These are phyloP conservation scores for Melampsora occidentalis DNA, from an alignment of 1,284 basidiomycete species.

Conservation along the genomic window DNA sequence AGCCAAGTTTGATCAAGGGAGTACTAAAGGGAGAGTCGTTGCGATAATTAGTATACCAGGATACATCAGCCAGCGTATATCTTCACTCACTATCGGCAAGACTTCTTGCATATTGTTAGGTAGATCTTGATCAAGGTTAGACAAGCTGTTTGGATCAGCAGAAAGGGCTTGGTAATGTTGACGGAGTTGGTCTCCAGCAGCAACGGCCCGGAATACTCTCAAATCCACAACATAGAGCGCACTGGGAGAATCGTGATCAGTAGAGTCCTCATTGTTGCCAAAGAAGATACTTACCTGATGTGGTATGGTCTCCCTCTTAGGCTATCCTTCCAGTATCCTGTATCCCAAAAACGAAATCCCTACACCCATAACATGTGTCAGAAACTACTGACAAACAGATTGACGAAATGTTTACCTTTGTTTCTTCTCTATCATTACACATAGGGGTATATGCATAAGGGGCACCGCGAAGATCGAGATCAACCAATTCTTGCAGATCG, in stretches of 20 bases:
- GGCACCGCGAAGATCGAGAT: conserved; percentile 82
- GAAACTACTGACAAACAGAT: not conserved
- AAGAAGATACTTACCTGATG: conserved; percentile 66
- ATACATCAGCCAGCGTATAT: not conserved
- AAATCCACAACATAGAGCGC: conserved; percentile 95
- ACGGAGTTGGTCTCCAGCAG: conserved; percentile 76
- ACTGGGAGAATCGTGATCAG: conserved; percentile 57
- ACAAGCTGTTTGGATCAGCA: conserved; percentile 84
- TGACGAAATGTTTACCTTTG: conserved; percentile 71
- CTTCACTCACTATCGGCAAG: conserved; percentile 70
- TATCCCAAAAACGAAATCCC: conserved; percentile 52
- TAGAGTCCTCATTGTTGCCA: not conserved
- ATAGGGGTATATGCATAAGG: conserved; percentile 95
- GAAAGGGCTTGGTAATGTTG: conserved; percentile 84
- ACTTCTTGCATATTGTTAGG: conserved; percentile 85
- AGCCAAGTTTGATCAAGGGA: conserved; percentile 86
- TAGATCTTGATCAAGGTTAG: conserved; percentile 94
- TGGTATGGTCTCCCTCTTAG: conserved; percentile 79
- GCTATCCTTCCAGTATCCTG: conserved; percentile 79
- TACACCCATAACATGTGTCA: not conserved
- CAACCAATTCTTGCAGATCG: conserved; percentile 88
- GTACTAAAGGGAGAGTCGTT: conserved; percentile 58
- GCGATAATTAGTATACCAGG: not conserved
- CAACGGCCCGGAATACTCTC: conserved; percentile 77
- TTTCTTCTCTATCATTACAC: conserved; percentile 89